A percentile compares a stretch with the other conserved stretches of the same genome.
Evolutionary conservation across 2,329 filamentous ascomycete genomes (phyloP).

Genomic region (Aspergillus vadensis): DNA sequence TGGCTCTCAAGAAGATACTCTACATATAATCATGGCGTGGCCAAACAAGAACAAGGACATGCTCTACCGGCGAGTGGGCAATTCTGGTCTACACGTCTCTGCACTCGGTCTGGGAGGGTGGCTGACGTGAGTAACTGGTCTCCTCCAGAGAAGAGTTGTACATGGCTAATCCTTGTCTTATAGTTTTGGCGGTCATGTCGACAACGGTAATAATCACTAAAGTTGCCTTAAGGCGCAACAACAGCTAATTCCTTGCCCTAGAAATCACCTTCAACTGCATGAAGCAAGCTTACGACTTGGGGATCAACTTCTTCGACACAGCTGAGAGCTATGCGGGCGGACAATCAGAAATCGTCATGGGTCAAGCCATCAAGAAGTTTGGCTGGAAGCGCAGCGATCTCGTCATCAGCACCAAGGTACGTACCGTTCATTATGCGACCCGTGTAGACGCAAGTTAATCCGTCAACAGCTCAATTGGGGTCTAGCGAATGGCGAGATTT

Average conservation of each 20-base stretch:
- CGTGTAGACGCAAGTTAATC: not conserved
- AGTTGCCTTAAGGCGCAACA: not conserved
- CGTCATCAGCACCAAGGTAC: slow-evolving; percentile 39
- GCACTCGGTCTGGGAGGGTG: slow-evolving; percentile 64
- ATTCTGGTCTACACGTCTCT: slow-evolving; percentile 72
- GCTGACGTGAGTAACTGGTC: slow-evolving; percentile 31
- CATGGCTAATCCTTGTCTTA: not conserved
- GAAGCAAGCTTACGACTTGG: slow-evolving; percentile 58
- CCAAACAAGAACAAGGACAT: slow-evolving; percentile 50
- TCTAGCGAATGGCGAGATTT: slow-evolving; percentile 59
- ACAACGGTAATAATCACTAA: slow-evolving; percentile 54
- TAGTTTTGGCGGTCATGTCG: slow-evolving; percentile 67
- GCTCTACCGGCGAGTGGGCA: slow-evolving; percentile 71
- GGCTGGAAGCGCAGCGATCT: slow-evolving; percentile 60
- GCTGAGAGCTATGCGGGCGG: slow-evolving; percentile 58
- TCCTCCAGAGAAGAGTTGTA: not conserved
- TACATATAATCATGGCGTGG: slow-evolving; percentile 22
- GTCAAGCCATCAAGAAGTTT: slow-evolving; percentile 57
- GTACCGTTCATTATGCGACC: not conserved
- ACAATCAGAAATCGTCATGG: slow-evolving; percentile 58
- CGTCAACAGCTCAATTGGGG: slow-evolving; percentile 62
- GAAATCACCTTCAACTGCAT: slow-evolving; percentile 40
- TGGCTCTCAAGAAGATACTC: not conserved
- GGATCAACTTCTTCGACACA: slow-evolving; percentile 62
- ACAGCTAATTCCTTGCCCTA: slow-evolving; percentile 4